Evolutionary conservation across 768 basidiomycete species (phyloP), one percentile per base, ranked within the genome.

Genomic region (Suillus weaverae): DNA sequence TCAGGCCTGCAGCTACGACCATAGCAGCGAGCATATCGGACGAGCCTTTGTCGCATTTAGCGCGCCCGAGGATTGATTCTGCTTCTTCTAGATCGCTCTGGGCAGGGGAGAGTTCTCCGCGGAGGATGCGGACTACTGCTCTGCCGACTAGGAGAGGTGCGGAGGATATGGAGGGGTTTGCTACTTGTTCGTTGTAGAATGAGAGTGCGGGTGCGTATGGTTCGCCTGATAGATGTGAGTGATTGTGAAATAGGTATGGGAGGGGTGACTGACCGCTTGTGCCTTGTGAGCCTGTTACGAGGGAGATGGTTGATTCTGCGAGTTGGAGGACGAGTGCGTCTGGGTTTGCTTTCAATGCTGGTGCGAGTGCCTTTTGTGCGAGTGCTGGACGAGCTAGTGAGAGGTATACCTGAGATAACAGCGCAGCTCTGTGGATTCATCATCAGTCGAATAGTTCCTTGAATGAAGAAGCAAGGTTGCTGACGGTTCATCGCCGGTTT

Each of bases 311-410:
- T 16, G 95, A 90, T 79, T 98, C 95, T 65, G 95, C 94, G 68
- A 90, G 85, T 73, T 97, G 95, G 22, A 98, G 81, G 43, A 98
- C 84, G 20, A 94, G 85, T 71, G 95, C 91, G 74, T 97, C 95
- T 73, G 95, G 95, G 8, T 92, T 92, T 83, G 89, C 92, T 61
- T 84, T 85, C 76, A 95, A 91, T 32, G 93, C 91, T 30, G 88
- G 84, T 38, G 92, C 89, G 72, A 93, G 90, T 70, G 93, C 90
- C 72, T 89, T 91, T 77, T 89, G 91, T 33, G 95, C 95, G 44
- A 95, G 85, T 78, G 93, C 94, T 39, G 89, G 81, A 48, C 95
- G 89, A 74, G 92, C 86, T 64, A 96, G 92, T n/a, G 93, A 92
- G 43, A 98, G 86, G 73, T 95, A 92, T 60, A 97, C 86, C 72